Percentiles rank a stretch among this genome's conserved stretches.
phyloP scores from a whole-genome alignment of 441 rosid species.

The Populus hybrid region DNA sequence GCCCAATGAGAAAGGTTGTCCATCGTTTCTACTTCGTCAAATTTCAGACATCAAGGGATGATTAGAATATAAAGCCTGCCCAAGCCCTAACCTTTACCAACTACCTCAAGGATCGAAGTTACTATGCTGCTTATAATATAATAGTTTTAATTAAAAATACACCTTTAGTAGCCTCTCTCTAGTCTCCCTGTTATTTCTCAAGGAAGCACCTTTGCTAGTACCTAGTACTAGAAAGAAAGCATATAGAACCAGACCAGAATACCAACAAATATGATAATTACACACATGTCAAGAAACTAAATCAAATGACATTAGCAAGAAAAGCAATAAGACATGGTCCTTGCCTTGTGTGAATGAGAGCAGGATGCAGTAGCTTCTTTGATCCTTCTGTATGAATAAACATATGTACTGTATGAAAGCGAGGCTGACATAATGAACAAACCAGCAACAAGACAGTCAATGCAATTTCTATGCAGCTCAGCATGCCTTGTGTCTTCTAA shows the following conservation, averaged over 20 bases:
- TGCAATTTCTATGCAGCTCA: conserved; percentile 61
- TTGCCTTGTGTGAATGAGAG: conserved; percentile 40
- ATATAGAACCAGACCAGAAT: background rate
- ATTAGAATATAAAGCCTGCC: background rate
- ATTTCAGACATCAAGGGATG: no score
- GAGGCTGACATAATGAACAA: conserved; percentile 55
- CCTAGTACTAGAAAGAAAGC: background rate
- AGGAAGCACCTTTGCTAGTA: background rate
- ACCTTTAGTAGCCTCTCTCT: background rate
- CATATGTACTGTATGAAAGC: conserved; percentile 61
- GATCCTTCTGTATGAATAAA: conserved; percentile 63
- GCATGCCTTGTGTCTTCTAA: conserved; percentile 63
- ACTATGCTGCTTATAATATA: background rate
- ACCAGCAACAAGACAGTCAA: conserved; percentile 79
- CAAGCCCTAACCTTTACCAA: background rate
- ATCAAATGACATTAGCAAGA: background rate
- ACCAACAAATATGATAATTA: background rate
- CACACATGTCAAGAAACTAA: background rate
- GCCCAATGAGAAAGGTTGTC: no score
- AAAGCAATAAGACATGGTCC: background rate
- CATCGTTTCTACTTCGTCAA: background rate
- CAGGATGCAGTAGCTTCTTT: conserved; percentile 70
- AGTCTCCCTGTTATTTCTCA: background rate
- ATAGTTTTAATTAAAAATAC: no score
- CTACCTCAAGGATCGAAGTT: background rate